Conservation (phyloP, 2,329 filamentous ascomycete genomes). For the Cercospora sesami region DNA sequence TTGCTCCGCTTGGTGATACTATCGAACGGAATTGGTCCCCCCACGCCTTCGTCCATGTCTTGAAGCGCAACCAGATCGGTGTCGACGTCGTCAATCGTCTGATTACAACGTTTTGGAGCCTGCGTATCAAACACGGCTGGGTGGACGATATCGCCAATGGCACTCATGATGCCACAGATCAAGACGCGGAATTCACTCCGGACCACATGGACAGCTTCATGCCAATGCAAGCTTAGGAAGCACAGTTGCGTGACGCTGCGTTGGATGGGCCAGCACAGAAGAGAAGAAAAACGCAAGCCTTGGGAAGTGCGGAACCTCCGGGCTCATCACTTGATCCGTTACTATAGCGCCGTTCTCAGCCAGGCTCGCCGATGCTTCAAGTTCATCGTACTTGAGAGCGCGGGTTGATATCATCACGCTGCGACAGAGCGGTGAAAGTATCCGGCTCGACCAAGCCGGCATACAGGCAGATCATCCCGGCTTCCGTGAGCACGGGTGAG, state of each 20-base stretch:
- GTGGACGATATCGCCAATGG: conserved; percentile 25
- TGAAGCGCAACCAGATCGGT: conserved; percentile 29
- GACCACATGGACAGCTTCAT: conserved; percentile 22
- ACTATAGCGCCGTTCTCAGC: neutral
- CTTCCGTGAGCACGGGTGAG: neutral
- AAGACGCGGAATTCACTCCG: conserved; percentile 23
- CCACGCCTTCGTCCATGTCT: conserved; percentile 28
- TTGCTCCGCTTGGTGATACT: conserved; percentile 24
- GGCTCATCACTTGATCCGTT: neutral
- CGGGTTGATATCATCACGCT: neutral
- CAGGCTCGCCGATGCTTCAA: neutral
- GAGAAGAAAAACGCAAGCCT: neutral
- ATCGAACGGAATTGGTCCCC: conserved; percentile 32
- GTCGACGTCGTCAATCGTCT: conserved; percentile 27
- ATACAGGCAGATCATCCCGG: neutral
- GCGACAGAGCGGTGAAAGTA: neutral
- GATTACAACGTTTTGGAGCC: conserved; percentile 27
- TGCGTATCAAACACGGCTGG: conserved; percentile 32
- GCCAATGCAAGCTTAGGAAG: conserved; percentile 17
- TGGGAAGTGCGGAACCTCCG: neutral
- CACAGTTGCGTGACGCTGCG: neutral
- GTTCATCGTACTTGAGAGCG: neutral
- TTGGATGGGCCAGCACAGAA: neutral
- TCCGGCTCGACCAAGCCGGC: neutral
- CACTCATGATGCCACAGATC: conserved; percentile 15